Evolutionary conservation across 192 early-diverging fungal genomes (phyloP).

Genomic region (Coemansia sp.): DNA sequence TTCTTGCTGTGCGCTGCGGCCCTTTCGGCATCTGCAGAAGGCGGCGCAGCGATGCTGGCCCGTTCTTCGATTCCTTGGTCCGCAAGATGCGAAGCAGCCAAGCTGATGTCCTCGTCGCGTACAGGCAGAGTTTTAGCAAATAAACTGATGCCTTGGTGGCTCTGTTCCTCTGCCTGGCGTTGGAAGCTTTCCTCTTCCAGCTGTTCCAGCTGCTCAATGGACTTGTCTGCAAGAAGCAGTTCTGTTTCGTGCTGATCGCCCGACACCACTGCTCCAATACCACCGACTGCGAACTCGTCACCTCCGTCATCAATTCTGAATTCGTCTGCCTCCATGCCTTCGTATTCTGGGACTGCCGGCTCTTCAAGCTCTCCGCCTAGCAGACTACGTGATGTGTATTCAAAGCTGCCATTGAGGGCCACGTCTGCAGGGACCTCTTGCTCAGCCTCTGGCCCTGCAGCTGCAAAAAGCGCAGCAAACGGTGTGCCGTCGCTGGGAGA

Average conservation of each 20-base stretch:
- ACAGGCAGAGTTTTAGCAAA: constrained; percentile 37
- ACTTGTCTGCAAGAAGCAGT: constrained; percentile 43
- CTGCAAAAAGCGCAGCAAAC: constrained; percentile 40
- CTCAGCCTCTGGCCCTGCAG: constrained; percentile 9
- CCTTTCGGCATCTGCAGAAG: neutral
- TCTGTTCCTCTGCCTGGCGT: constrained; percentile 36
- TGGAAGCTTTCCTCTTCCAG: constrained; percentile 56
- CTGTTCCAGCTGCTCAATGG: constrained; percentile 51
- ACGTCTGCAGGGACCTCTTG: constrained; percentile 26
- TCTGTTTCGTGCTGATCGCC: constrained; percentile 32
- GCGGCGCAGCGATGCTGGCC: neutral
- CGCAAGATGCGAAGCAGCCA: constrained; percentile 9
- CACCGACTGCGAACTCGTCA: constrained; percentile 36
- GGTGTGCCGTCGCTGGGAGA: constrained; percentile 14
- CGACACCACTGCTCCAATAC: constrained; percentile 22
- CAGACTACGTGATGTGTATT: neutral
- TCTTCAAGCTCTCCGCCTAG: neutral
- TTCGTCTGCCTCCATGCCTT: constrained; percentile 17
- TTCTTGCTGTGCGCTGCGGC: constrained; percentile 59
- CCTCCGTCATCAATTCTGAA: constrained; percentile 45
- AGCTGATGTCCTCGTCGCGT: constrained; percentile 30
- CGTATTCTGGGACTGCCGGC: constrained; percentile 31
- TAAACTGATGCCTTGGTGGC: constrained; percentile 30
- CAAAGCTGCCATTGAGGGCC: constrained; percentile 12
- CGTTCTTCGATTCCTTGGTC: neutral